Percentiles rank a stretch among this genome's conserved stretches.
Conservation (phyloP, 805 yeast species). For the Pichia eremophila region DNA sequence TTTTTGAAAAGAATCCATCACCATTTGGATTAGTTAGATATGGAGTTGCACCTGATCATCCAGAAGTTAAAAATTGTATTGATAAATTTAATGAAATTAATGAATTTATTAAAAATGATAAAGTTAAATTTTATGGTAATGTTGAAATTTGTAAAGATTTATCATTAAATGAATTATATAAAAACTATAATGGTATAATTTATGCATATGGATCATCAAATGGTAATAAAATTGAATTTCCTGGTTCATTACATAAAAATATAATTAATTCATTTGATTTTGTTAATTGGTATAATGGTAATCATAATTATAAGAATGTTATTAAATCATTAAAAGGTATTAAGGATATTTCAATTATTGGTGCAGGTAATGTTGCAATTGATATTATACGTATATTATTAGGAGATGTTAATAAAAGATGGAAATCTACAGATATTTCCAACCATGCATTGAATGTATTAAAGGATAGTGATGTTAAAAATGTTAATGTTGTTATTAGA, state of each 20-base stretch:
- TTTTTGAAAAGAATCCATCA: constrained; percentile 77
- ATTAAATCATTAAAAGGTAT: constrained; percentile 54
- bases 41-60: constrained; percentile 98
- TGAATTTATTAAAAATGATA: constrained; percentile 11
- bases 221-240: constrained; percentile 29
- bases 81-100: constrained; percentile 52
- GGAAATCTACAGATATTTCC: constrained; percentile 69
- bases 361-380: constrained; percentile 94
- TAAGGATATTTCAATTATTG: constrained; percentile 69
- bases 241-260: constrained; percentile 49
- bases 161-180: constrained; percentile 36
- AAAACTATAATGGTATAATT: constrained; percentile 62
- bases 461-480: constrained; percentile 42
- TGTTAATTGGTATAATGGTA: constrained; percentile 96
- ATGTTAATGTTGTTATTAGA: constrained; percentile 71
- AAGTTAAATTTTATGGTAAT: constrained; percentile 61
- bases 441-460: constrained; percentile 48
- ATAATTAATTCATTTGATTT: constrained; percentile 75
- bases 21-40: constrained; percentile 88
- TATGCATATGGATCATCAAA: constrained; percentile 74
- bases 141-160: constrained; percentile 37
- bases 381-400: constrained; percentile 79
- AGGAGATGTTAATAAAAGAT: constrained; percentile 35
- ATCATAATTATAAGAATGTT: constrained; percentile 47
- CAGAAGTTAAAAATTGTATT: constrained; percentile 84